Evolutionary conservation across 768 basidiomycete genomes (phyloP), one percentile per base, ranked within the genome.

Genomic region (Tricholoma hemisulphureum): DNA sequence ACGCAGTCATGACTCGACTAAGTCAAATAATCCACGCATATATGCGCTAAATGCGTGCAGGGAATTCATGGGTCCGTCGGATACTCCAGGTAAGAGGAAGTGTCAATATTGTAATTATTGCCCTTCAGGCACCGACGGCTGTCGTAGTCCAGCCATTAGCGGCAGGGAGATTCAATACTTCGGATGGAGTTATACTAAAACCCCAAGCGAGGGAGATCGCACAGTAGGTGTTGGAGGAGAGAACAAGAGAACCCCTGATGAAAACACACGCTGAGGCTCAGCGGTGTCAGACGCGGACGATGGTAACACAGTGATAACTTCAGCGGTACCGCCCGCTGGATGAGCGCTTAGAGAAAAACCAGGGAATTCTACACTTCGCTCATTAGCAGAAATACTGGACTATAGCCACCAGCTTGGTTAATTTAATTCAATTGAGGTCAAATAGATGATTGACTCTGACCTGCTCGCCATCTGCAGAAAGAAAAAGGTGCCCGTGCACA

Each of bases 11-110:
- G n/a, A n/a, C n/a, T 70, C 61, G n/a, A 74, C 46, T 16, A 64
- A 52, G 50, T 75, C 72, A 35, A 80, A 61, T 16, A 63, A 62
- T 2, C 80, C 75, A 29, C 74, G 75, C 65, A 75, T 76, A 9
- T 79, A 78, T 43, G 79, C 65, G 34, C 23, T 14, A 24, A 13
- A 41, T 14, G 20, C 39, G 18, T 14, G 3, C 6, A 14, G 39
- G 20, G 18, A 14, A 41, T 6, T 20, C 20, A 18, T 41, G 18
- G 18, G 39, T 20, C 39, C 18, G 39, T 41, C 18, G 1, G n/a
- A n/a, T n/a, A n/a, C n/a, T 5, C 6, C 14, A 45, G 21, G 23
- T 24, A 24, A 23, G 43, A 24, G 8, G 41, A 21, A 43, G 20
- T 23, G 21, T 23, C 41, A 23, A 24, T 23, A 45, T 24, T 21